Conservation (phyloP, 78 protist genomes). For the Anaeramoeba flamelloides region DNA sequence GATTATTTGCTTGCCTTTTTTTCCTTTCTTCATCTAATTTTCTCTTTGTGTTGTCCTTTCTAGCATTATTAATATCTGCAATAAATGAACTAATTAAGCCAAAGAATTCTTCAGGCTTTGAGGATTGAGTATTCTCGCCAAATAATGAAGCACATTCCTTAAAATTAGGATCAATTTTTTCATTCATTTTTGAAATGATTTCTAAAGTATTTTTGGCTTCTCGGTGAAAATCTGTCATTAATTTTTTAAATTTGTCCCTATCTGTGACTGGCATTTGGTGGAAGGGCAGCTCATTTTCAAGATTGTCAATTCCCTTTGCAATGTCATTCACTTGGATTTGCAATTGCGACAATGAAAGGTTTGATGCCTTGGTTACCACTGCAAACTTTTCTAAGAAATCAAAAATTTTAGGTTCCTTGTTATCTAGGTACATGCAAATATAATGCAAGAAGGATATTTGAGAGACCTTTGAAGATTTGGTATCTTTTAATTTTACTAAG, state of each 20-base stretch:
- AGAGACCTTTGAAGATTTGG: neutral
- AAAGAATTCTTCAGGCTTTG: neutral
- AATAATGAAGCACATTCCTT: neutral
- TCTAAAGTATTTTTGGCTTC: neutral
- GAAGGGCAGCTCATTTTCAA: neutral
- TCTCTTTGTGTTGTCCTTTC: neutral
- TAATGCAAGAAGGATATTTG: neutral
- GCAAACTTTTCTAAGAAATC: neutral
- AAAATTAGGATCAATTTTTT: neutral
- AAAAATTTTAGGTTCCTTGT: neutral
- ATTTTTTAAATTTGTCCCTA: neutral
- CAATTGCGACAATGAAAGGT: neutral
- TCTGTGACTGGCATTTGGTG: neutral
- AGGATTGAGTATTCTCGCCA: neutral
- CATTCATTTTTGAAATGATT: neutral
- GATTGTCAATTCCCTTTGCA: neutral
- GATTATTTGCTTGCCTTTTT: too few species aligned
- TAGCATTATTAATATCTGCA: neutral
- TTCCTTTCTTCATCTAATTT: neutral
- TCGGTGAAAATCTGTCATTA: neutral
- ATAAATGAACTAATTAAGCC: neutral
- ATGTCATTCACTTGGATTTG: neutral
- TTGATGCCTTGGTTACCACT: neutral
- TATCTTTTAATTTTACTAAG: neutral
- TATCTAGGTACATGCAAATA: neutral